These are phyloP conservation scores for Diaporthe ilicicola DNA, from an alignment of 2,329 filamentous ascomycete species.

Conservation along the genomic window DNA sequence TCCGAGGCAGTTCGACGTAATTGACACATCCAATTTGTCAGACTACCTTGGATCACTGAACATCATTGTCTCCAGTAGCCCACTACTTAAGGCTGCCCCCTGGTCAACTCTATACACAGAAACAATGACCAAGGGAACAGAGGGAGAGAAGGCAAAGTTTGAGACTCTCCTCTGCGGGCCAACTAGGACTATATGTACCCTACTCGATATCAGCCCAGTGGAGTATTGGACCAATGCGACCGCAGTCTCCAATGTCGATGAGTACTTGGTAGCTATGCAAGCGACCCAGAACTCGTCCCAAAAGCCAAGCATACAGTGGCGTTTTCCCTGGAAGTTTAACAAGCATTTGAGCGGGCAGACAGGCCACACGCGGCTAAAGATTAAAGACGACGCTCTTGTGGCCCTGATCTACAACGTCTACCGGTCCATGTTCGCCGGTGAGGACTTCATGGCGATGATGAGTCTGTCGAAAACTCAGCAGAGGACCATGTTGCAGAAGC, in stretches of 20 bases:
- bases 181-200: constrained; percentile 52
- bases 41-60: constrained; percentile 56
- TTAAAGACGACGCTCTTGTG: constrained; percentile 50
- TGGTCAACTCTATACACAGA: constrained; percentile 54
- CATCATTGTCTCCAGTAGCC: constrained; percentile 53
- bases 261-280: constrained; percentile 43
- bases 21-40: constrained; percentile 61
- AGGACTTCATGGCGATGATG: constrained; percentile 42
- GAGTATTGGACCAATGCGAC: constrained; percentile 61
- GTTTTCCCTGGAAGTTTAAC: constrained; percentile 42
- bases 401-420: constrained; percentile 52
- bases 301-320: constrained; percentile 36
- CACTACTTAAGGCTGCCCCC: constrained; percentile 53
- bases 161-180: constrained; percentile 27
- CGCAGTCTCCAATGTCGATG: constrained; percentile 49
- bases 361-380: constrained; percentile 33
- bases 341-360: constrained; percentile 30
- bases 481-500: constrained; percentile 15
- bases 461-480: constrained; percentile 23
- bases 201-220: constrained; percentile 59
- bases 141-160: constrained; percentile 46
- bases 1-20: constrained; percentile 59
- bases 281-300: constrained; percentile 28
- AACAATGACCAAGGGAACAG: constrained; percentile 42
- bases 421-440: constrained; percentile 53